Base-by-base conservation (phyloP, 176 grass and related monocot species). In the Leersia perrieri region DNA sequence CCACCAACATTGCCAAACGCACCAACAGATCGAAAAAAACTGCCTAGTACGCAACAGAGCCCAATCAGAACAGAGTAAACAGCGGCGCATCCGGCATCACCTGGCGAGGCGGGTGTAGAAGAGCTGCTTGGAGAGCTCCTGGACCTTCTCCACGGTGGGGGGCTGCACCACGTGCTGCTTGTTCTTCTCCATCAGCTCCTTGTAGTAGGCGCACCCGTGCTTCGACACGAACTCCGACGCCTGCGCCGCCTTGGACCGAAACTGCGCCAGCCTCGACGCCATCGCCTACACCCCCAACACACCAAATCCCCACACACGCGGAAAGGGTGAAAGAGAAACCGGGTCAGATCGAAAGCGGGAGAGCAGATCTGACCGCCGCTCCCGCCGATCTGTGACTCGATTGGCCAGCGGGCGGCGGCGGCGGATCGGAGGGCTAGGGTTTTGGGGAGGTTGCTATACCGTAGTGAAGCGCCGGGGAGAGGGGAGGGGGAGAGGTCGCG, bases 71-170 rank as follows among this genome's bases (percentile, higher is more conserved):
- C 33, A 27, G 61, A 36, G 47, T 33, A 28, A 40, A 30, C 4
- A 81, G 22, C 29, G 10, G 51, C 13, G 5, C 8, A 1, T 40
- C 13, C 18, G 34, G 76, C 13, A 33, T 87, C 71, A 94, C 95
- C 95, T 98, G 29, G 88, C 92, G 72, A 98, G 86, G 44, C 95
- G 95, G 4, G 95, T 98, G 88, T 94, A 98, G 79, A 94, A 94
- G 60, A 98, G 90, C 81, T 98, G 87, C 76, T 92, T 94, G 73
- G 95, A 98, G 82, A 98, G 85, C 66, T 98, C 95, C 82, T 91
- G 88, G 74, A 88, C 91, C 88, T 86, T 94, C 70, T 98, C 92
- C 18, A 98, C 68, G 68, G 92, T 92, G 75, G 95, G 88, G 31
- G 92, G 92, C 80, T 94, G 80, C 71, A 85, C 90, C 69, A 98